Conservation (phyloP, 108 stramenopile genomes). For the Cyclotella choctawhatcheeana region DNA sequence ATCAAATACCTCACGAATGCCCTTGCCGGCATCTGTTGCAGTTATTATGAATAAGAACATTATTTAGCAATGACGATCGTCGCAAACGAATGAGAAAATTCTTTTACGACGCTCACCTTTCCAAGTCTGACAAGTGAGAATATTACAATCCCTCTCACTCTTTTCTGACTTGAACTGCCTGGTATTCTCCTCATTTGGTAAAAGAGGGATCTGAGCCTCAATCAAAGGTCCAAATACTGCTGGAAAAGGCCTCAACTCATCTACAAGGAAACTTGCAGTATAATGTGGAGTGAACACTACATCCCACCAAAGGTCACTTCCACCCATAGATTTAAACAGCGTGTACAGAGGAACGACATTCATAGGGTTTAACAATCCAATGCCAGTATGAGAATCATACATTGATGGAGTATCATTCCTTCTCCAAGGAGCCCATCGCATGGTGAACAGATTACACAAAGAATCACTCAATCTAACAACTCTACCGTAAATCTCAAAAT, state of each 20-base stretch:
- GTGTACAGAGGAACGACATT: constrained; percentile 60
- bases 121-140: constrained; percentile 65
- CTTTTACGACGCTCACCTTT: constrained; percentile 23
- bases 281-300: constrained; percentile 65
- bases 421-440: constrained; percentile 60
- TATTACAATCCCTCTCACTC: constrained; percentile 52
- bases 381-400: constrained; percentile 61
- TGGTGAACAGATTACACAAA: constrained; percentile 51
- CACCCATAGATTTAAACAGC: constrained; percentile 49
- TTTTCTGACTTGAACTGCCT: constrained; percentile 36
- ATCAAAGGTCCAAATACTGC: constrained; percentile 66
- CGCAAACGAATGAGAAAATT: not conserved
- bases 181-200: constrained; percentile 48
- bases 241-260: constrained; percentile 60
- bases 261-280: constrained; percentile 60
- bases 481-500: constrained; percentile 51
- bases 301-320: constrained; percentile 60
- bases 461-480: constrained; percentile 48
- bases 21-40: constrained; percentile 51
- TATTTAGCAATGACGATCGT: not conserved
- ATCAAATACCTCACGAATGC: constrained; percentile 59
- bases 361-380: constrained; percentile 60
- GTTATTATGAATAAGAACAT: not conserved
- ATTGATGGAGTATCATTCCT: constrained; percentile 53
- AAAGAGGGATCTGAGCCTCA: constrained; percentile 60